phyloP scores from a whole-genome alignment of 2,329 filamentous ascomycete species.

The Cylindrodendrum hubeiense region DNA sequence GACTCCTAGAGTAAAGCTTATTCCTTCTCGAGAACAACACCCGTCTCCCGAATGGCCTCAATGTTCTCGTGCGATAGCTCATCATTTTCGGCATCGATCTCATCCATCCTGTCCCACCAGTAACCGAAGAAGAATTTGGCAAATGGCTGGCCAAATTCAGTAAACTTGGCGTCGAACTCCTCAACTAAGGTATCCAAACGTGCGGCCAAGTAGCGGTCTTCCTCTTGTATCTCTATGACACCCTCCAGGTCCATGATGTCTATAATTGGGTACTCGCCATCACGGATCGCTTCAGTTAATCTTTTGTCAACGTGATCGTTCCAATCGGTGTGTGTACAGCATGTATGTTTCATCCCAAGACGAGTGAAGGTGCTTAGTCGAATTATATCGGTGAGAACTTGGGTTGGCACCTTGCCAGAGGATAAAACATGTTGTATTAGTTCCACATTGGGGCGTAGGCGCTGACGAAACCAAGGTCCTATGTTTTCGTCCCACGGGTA shows the following conservation, averaged over 20 bases:
- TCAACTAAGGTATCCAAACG: background rate
- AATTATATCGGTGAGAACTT: background rate
- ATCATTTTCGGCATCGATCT: background rate
- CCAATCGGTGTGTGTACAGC: background rate
- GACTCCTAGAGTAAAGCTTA: background rate
- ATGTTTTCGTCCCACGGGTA: background rate
- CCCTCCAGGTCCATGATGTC: background rate
- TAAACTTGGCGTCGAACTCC: background rate
- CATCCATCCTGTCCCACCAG: background rate
- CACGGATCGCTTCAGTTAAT: background rate
- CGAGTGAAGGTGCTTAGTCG: background rate
- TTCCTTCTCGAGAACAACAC: background rate
- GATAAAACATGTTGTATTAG: background rate
- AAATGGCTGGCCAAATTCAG: background rate
- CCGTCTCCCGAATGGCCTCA: background rate
- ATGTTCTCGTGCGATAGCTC: background rate
- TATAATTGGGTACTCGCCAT: background rate
- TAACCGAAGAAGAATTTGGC: background rate
- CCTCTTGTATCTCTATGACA: background rate
- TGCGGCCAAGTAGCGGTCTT: background rate
- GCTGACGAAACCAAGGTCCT: background rate
- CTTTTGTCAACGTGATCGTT: background rate
- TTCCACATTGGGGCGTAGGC: background rate
- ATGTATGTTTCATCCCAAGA: background rate
- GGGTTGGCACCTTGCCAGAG: background rate